Base-by-base conservation (phyloP, 2,329 filamentous ascomycete genomes). In the Nannizziopsis arthrosporioides region DNA sequence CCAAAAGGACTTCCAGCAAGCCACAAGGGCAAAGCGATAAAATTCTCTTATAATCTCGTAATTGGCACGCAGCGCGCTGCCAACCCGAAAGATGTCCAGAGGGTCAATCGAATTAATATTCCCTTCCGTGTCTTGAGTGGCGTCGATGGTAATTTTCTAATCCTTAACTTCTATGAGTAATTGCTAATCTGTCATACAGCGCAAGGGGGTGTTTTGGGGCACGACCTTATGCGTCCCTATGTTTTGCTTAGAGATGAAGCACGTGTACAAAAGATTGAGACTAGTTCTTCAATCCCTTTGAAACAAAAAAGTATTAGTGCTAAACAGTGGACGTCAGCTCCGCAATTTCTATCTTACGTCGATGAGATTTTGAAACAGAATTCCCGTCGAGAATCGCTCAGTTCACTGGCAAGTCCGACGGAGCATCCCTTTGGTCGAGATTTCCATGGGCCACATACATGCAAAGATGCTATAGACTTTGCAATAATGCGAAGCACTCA, bases 161-260 rank as follows among this genome's bases (percentile, higher is more conserved):
- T 17, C 12, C 30, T 15, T 32, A 7, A 37, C 35, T 11, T 19
- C n/a, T 31, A 7, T 9, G 5, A 15, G 6, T 9, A 6, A 18
- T 37, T 36, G 14, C 48, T 54, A 45, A 34, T 45, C 7, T 44
- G 42, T 19, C 35, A 27, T 40, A 32, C 38, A 78, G 73, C 64
- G 51, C 78, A 87, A 56, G 90, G 90, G 54, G 86, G 94, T 58
- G 83, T 94, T 31, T 75, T 95, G 11, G 87, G 88, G 1, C 90
- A 98, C 64, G 90, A 98, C 64, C 72, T 98, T 11, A 94, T 95
- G 83, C 84, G 81, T 35, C 92, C 92, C 0, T 94, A 96, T 61
- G 85, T 96, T 27, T 73, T 96, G 46, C 74, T 96, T 39, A 82
- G 81, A 48, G 90, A 96, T 59, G 78, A 85, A 63, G 90, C 92